phyloP scores from a whole-genome alignment of 305 asterid species.

The Nicotiana rustica region DNA sequence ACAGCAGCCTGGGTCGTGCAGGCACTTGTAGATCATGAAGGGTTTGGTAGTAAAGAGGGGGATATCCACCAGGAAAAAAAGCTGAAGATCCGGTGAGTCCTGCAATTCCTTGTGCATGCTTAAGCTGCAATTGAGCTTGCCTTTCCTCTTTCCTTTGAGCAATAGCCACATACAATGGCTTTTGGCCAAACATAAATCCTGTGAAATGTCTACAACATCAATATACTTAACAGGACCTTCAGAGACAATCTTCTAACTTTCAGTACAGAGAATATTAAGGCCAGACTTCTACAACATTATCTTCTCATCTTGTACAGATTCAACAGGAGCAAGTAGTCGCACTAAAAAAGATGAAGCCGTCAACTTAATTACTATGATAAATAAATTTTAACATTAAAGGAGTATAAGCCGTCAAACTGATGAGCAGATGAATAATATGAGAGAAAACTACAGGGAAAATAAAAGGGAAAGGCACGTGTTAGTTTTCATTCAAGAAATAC shows the following conservation, averaged over 20 bases:
- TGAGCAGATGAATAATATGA: neutral
- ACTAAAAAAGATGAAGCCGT: neutral
- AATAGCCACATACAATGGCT: slow-evolving; percentile 79
- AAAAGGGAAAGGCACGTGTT: neutral
- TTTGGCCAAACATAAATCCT: slow-evolving; percentile 74
- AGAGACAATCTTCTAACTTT: neutral
- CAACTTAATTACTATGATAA: neutral
- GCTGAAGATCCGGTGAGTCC: slow-evolving; percentile 65
- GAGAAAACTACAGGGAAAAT: neutral
- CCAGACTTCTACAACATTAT: neutral
- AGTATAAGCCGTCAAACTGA: neutral
- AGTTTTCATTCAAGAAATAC: neutral
- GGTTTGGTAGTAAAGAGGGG: slow-evolving; percentile 64
- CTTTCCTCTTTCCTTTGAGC: slow-evolving; percentile 95
- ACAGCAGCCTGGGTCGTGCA: slow-evolving; percentile 60
- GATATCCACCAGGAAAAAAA: slow-evolving; percentile 69
- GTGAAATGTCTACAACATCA: slow-evolving; percentile 39
- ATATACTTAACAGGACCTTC: slow-evolving; percentile 17
- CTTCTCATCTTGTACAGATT: slow-evolving; percentile 8
- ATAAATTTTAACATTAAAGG: neutral
- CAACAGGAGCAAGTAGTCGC: slow-evolving; percentile 16
- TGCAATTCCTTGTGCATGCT: slow-evolving; percentile 62
- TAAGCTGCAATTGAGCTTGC: slow-evolving; percentile 65
- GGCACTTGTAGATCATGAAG: slow-evolving; percentile 63
- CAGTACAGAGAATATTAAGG: neutral